A percentile compares a stretch with the other conserved stretches of the same genome.
phyloP scores from a whole-genome alignment of 2,329 filamentous ascomycete species.

The Aspergillus costaricaensis region DNA sequence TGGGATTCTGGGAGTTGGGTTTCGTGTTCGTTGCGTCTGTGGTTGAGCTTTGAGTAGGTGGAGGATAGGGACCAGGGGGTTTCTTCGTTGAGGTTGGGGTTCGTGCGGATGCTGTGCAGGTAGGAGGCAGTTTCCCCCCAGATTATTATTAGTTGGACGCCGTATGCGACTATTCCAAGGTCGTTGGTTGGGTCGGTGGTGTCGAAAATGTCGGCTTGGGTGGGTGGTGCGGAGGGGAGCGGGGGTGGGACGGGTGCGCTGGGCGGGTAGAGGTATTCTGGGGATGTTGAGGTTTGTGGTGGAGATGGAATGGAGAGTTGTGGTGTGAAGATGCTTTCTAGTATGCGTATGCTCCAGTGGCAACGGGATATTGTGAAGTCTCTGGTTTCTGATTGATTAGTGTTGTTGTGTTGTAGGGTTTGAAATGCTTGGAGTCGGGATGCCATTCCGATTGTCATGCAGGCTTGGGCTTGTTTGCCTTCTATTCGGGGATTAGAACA shows the following conservation, averaged over 20 bases:
- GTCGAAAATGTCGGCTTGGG: neutral
- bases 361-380: neutral
- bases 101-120: neutral
- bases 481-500: neutral
- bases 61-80: constrained; percentile 11
- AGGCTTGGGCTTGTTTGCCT: constrained; percentile 1
- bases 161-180: constrained; percentile 8
- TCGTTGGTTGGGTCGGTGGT: neutral
- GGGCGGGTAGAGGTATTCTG: constrained; percentile 8
- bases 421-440: constrained; percentile 3
- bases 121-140: constrained; percentile 9
- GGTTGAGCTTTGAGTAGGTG: neutral
- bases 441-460: constrained; percentile 13
- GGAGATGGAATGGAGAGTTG: neutral
- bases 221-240: neutral
- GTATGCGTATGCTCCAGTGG: constrained; percentile 12
- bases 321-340: constrained; percentile 8
- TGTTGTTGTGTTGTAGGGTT: neutral
- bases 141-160: constrained; percentile 1
- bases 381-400: neutral
- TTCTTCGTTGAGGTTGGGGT: neutral
- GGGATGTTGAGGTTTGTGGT: neutral
- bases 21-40: constrained; percentile 6
- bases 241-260: constrained; percentile 2
- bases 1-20: constrained; percentile 4